Evolutionary conservation across 148 eudicot genomes (phyloP).

Genomic region (Vaccinium darrowii): DNA sequence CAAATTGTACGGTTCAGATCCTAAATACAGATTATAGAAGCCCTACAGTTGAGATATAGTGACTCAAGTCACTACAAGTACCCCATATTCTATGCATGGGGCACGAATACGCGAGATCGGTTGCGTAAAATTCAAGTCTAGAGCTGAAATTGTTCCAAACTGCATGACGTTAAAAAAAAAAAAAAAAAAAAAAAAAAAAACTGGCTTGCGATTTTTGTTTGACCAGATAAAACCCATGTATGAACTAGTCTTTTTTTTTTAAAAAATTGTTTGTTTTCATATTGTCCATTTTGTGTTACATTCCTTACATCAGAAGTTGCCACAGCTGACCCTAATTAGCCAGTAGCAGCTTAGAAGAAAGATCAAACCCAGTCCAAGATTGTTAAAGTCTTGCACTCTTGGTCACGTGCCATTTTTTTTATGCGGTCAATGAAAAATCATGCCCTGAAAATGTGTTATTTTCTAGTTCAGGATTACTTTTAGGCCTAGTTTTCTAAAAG

Average conservation of each 20-base stretch:
- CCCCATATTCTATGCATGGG: too few relatives aligned
- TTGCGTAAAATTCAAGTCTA: background rate
- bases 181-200: too few relatives aligned
- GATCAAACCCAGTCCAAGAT: background rate
- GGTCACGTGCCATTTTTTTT: background rate
- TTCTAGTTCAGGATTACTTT: too few relatives aligned
- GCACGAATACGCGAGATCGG: too few relatives aligned
- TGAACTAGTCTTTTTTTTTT: background rate
- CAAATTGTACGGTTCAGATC: too few relatives aligned
- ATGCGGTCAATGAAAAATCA: background rate
- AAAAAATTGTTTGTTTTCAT: background rate
- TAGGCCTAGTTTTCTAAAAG: too few relatives aligned
- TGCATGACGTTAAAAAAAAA: background rate
- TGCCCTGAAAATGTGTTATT: background rate
- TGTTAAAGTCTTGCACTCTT: constrained; percentile 11
- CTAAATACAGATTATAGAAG: too few relatives aligned
- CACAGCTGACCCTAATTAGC: background rate
- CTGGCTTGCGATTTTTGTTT: background rate
- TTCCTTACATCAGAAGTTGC: constrained; percentile 4
- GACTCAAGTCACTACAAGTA: too few relatives aligned
- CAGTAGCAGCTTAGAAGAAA: constrained; percentile 7
- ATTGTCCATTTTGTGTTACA: background rate
- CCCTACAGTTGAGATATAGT: too few relatives aligned
- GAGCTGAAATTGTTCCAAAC: background rate
- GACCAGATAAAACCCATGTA: background rate